Conservation (phyloP, 129 eudicot species). For the Helianthus tuberosus region DNA sequence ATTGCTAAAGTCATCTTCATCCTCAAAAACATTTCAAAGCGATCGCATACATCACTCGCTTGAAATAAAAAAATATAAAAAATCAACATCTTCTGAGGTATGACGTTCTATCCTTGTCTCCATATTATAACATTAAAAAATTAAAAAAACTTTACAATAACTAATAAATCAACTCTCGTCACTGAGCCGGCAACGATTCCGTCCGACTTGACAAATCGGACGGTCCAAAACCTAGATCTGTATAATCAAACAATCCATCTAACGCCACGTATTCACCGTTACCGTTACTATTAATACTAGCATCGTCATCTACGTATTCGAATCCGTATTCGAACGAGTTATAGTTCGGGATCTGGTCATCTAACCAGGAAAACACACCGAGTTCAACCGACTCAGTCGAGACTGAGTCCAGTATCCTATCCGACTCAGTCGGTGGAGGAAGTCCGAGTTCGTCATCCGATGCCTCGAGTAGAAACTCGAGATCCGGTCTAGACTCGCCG, state of each 20-base stretch:
- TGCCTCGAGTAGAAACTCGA: slow-evolving; percentile 55
- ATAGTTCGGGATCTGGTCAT: slow-evolving; percentile 50
- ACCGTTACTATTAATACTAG: not conserved
- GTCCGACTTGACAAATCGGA: slow-evolving; percentile 47
- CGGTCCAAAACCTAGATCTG: slow-evolving; percentile 64
- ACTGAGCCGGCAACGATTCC: slow-evolving; percentile 58
- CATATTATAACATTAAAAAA: too few relatives aligned
- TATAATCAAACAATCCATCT: slow-evolving; percentile 78
- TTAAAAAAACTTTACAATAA: too few relatives aligned
- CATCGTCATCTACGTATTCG: slow-evolving; percentile 21
- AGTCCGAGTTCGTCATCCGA: slow-evolving; percentile 65
- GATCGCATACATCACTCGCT: too few relatives aligned
- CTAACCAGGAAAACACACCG: slow-evolving; percentile 52
- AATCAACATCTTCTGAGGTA: too few relatives aligned
- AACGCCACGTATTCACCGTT: slow-evolving; percentile 58
- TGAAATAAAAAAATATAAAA: too few relatives aligned
- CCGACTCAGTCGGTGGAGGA: slow-evolving; percentile 49
- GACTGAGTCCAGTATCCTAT: slow-evolving; percentile 35
- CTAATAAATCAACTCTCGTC: slow-evolving; percentile 10
- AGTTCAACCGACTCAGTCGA: slow-evolving; percentile 48
- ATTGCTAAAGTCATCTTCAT: too few relatives aligned
- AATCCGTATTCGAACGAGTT: slow-evolving; percentile 65
- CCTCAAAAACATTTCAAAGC: too few relatives aligned
- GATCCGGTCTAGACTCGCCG: slow-evolving; percentile 55
- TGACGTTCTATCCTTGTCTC: too few relatives aligned